Base-by-base conservation (phyloP, 164 flowering plant genomes). In the grape (Vitis vinifera) region DNA sequence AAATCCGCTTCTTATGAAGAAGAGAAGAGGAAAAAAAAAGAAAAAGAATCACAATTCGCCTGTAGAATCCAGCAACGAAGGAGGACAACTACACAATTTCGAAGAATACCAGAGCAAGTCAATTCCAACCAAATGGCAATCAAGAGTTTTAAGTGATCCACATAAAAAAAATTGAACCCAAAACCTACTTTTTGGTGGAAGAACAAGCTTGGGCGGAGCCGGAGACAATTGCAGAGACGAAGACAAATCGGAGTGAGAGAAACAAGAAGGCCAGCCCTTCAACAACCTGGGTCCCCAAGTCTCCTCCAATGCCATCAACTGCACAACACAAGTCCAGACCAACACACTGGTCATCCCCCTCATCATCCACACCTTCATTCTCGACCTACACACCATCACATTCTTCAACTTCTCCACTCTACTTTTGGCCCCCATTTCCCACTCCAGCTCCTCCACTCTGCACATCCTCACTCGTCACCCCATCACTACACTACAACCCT, bases 171-270 rank as follows among this genome's bases (percentile, higher is more conserved):
- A 48, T n/a, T 47, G 51, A 59, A 75, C 89, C 83, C 66, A 86
- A 17, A 59, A 75, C 89, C 83, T 63, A 86, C 89, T 83, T 71
- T 86, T 86, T 14, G 85, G 87, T 2, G 87, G 89, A 71, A 72
- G 76, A 68, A 58, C 65, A 53, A 71, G 30, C 66, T 76, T 75
- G 55, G 68, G 14, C 8, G 68, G 76, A 70, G 71, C 8, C 57
- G 75, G 61, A 29, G 82, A 17, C 47, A 59, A 52, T 55, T 76
- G 66, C 55, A 19, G 27, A 16, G 37, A 49, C 30, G n/a, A 4
- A 61, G 77, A 59, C 31, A 27, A 15, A 14, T 56, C 77, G 2
- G 71, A 15, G 4, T 67, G 78, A 51, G 50, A 62, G 55, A 78
- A 82, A 76, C 87, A 80, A 68, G 85, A 80, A 73, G 87, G 86